These are phyloP conservation scores for Pyricularia sp. DNA, from an alignment of 2,329 filamentous ascomycete genomes.

Conservation along the genomic window DNA sequence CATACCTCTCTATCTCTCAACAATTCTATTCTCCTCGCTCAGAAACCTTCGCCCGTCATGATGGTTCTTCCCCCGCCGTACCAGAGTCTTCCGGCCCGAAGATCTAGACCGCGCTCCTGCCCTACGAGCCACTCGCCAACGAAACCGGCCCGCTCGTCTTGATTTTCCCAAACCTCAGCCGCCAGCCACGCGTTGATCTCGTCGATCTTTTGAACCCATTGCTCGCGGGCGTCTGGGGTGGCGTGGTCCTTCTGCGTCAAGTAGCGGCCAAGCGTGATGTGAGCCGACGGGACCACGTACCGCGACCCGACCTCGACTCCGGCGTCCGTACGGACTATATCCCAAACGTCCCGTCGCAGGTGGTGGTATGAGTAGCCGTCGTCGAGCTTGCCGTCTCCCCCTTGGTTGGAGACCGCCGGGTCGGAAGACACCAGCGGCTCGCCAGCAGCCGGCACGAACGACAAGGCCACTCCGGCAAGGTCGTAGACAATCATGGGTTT, in stretches of 20 bases:
- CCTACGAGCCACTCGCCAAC: constrained; percentile 79
- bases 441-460: constrained; percentile 71
- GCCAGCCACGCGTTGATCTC: constrained; percentile 69
- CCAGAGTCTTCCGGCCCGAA: constrained; percentile 69
- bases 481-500: constrained; percentile 81
- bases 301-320: constrained; percentile 60
- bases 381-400: constrained; percentile 22
- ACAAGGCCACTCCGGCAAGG: constrained; percentile 74
- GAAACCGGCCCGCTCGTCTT: constrained; percentile 13
- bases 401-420: constrained; percentile 24
- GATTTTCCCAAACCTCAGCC: constrained; percentile 55
- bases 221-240: constrained; percentile 45
- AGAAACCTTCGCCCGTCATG: constrained; percentile 52
- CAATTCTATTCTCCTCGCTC: constrained; percentile 4
- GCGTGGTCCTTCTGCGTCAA: constrained; percentile 57
- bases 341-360: constrained; percentile 69
- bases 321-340: constrained; percentile 48
- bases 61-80: constrained; percentile 76
- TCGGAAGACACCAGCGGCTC: constrained; percentile 37
- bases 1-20: not conserved
- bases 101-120: constrained; percentile 71
- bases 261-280: constrained; percentile 81
- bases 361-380: constrained; percentile 85
- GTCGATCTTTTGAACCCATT: constrained; percentile 64
- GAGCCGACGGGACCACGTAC: constrained; percentile 82